Evolutionary conservation across 768 basidiomycete genomes (phyloP), one percentile per base, ranked within the genome.

Genomic region (Leucosporidium creatinivorum): DNA sequence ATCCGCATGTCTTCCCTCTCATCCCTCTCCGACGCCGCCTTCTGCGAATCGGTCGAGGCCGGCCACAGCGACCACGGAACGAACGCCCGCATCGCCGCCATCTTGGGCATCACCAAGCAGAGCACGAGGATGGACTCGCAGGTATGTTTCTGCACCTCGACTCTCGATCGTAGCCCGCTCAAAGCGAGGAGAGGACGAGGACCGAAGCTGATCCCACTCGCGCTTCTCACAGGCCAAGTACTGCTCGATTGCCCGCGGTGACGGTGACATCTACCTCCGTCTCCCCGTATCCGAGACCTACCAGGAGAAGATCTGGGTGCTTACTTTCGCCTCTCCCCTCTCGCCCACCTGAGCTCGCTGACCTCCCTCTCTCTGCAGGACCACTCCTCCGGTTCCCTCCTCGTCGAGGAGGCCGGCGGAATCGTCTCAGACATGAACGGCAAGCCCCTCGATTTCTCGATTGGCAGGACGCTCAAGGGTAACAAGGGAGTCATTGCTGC

Each of bases 241-340:
- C 73, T 85, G 87, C 36, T 86, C 87, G 75, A 84, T 98, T 19
- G 85, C 86, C 7, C 81, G 93, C 51, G 92, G 93, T 0, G 89
- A 94, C 63, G 93, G 92, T 1, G 87, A 86, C 1, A 84, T 85
- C 47, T 94, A 92, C 76, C 79, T 91, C 52, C 82, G 89, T 12
- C 86, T 91, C 83, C 90, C 90, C 0, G 86, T 86, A 4, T 65
- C 71, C 0, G 85, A 85, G 8, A 88, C 86, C 3, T 97, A 98
- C 77, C 78, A 80, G 68, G 94, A 97, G 78, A 97, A 97, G 80
- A 93, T 98, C n/a, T 99, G 94, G 93, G 89, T 88, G 68, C 23
- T 23, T 33, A 25, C 30, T 10, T 33, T 17, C 62, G 61, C 13
- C 39, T 62, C 48, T 30, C 57, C 12, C 64, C 61, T 48, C 33